Evolutionary conservation across 2,329 filamentous ascomycete species (phyloP), one percentile per base, ranked within the genome.

Genomic region (Venturia carpophila): DNA sequence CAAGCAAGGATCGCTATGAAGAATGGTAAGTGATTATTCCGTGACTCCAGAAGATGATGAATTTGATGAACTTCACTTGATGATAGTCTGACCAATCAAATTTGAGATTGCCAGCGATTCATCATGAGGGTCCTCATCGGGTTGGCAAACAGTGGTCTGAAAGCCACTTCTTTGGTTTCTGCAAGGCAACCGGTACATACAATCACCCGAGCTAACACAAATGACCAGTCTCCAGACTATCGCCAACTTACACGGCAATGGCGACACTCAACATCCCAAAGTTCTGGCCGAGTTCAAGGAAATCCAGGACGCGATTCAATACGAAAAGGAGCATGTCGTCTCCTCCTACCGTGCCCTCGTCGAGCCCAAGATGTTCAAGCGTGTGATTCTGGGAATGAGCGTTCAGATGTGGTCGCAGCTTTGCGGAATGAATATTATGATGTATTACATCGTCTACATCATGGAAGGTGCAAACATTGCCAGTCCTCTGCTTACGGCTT

Each of bases 1-100:
- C 88, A 5, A 81, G 82, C 19, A 82, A 87, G 69, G 87, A 87
- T 67, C 81, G 84, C 0, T 88, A 87, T 80, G 86, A 89, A 37
- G 83, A 90, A 71, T 84, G 84, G 0, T 77, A 85, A 24, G 64
- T 65, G 9, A 9, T 34, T 39, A 9, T n/a, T n/a, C 39, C 13
- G 41, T 37, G 13, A 49, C 10, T 24, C 11, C 30, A 34, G 30
- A 34, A 34, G 30, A 34, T 3, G 30, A 34, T 34, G n/a, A 34
- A 34, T 6, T 34, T 34, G 3, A 3, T 34, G 30, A 3, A 34
- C 6, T 34, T 34, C 30, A 34, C 30, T 34, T 34, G 30, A 34
- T 6, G 30, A 34, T 34, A 34, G 30, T 34, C 30, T 34, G 30
- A 6, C 30, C 3, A 34, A 6, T 34, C 30, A 34, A 34, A 3